Conservation (phyloP, 1,139 yeast species). For the Magnusiomyces sp. region DNA sequence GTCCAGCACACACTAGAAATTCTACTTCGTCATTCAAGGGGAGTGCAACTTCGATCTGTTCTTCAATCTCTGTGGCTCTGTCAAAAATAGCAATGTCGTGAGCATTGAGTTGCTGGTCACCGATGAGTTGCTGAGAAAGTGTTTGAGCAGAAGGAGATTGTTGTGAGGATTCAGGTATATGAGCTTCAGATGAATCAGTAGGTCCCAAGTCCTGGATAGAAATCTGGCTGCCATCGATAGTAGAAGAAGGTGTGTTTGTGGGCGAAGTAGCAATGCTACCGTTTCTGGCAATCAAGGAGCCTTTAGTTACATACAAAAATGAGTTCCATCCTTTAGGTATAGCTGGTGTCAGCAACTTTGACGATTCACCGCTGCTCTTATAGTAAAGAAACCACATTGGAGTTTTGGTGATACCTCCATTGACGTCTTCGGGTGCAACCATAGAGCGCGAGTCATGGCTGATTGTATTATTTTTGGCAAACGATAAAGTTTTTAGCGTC, state of each 20-base stretch:
- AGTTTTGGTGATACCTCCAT: slow-evolving; percentile 52
- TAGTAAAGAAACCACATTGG: slow-evolving; percentile 64
- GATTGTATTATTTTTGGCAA: slow-evolving; percentile 34
- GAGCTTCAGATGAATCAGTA: background rate
- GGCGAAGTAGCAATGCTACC: background rate
- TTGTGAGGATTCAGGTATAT: background rate
- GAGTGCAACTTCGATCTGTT: background rate
- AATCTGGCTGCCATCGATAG: too few relatives aligned
- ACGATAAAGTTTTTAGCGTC: slow-evolving; percentile 2
- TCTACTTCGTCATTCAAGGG: background rate
- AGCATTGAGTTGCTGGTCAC: slow-evolving; percentile 37
- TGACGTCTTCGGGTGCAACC: too few relatives aligned
- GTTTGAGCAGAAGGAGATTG: background rate
- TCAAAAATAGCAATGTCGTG: slow-evolving; percentile 37
- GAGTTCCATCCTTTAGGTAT: slow-evolving; percentile 53
- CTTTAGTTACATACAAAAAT: slow-evolving; percentile 45
- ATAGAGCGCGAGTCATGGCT: too few relatives aligned
- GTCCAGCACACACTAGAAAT: slow-evolving; percentile 50
- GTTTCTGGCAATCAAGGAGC: background rate
- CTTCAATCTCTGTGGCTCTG: background rate
- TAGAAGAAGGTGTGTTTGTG: background rate
- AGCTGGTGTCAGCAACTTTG: slow-evolving; percentile 16
- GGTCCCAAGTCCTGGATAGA: too few relatives aligned
- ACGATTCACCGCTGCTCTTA: slow-evolving; percentile 40
- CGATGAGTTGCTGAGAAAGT: slow-evolving; percentile 26